Evolutionary conservation across 2,329 filamentous ascomycete genomes (phyloP), one percentile per base, ranked within the genome.

Genomic region (Cercospora janseana): DNA sequence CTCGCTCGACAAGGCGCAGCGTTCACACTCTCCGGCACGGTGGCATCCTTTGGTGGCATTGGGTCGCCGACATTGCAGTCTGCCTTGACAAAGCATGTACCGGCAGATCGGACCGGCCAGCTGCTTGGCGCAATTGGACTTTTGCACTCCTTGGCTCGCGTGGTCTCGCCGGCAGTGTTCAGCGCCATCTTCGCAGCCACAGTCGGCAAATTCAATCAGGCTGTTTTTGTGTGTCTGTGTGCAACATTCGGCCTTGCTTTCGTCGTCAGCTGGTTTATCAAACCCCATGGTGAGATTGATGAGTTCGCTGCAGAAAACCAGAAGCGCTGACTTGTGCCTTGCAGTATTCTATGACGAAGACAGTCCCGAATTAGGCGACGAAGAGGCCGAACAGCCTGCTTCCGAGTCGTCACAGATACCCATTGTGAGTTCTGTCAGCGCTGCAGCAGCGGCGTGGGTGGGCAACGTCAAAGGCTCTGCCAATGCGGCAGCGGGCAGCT

Each of bases 101-200:
- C 91, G 0, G 77, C 83, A 0, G 87, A 93, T 56, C 80, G 81
- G 38, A 85, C 93, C 0, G 93, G 93, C 0, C 84, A 93, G 66
- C 74, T 97, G n/a, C 78, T 98, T 0, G 93, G 93, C 16, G 91
- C 90, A 1, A 86, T 85, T 12, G 93, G 92, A 0, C 75, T 97
- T 54, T 71, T 97, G 51, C 92, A 97, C 69, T 87, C 89, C 1
- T 71, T 95, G 27, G 81, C 87, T 3, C 78, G 90, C 54, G 82
- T 97, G 2, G 67, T 95, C 9, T 84, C 86, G 1, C 93, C 93
- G 0, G 79, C 88, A 0, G 65, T 92, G 1, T 95, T 96, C 70
- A 95, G 93, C 63, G 80, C 87, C 4, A 81, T 97, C 7, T 98
- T 95, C 66, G 86, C 86, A 10, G 74, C 79, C 2, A 97, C 93